Conservation (phyloP, 2,329 filamentous ascomycete species). For the Penicillium sp. region DNA sequence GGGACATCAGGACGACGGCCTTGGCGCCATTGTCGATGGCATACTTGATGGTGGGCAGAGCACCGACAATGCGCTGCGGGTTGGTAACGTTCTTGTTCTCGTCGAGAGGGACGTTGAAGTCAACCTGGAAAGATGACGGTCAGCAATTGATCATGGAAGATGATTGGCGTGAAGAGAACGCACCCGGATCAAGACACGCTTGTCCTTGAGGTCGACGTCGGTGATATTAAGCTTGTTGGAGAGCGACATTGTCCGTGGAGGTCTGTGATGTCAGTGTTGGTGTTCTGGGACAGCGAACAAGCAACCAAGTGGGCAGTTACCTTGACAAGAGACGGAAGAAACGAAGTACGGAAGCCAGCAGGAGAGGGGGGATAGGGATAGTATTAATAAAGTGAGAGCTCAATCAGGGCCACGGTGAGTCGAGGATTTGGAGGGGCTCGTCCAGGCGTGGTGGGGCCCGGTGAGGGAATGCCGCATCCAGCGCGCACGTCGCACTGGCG, state of each 20-base stretch:
- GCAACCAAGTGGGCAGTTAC: conserved; percentile 8
- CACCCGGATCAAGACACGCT: conserved; percentile 96
- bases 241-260: conserved; percentile 72
- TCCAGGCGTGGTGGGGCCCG: conserved; percentile 24
- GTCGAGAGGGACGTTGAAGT: conserved; percentile 99
- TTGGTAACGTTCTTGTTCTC: conserved; percentile 92
- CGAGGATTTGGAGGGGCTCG: conserved; percentile 11
- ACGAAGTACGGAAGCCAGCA: conserved; percentile 12
- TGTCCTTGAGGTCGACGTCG: conserved; percentile 95
- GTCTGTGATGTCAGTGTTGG: conserved; percentile 12
- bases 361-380: conserved; percentile 9
- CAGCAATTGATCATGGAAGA: conserved; percentile 7
- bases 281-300: background rate
- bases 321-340: conserved; percentile 13
- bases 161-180: conserved; percentile 39
- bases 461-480: conserved; percentile 22
- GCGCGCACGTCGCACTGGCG: too few species aligned
- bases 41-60: conserved; percentile 92
- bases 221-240: conserved; percentile 96
- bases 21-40: conserved; percentile 87
- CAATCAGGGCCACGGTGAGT: conserved; percentile 28
- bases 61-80: conserved; percentile 96
- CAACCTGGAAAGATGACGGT: conserved; percentile 61
- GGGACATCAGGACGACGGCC: conserved; percentile 94
- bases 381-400: too few species aligned